A percentile compares a stretch with the other conserved stretches of the same genome.
These are phyloP conservation scores for Marchantia polymorpha DNA, from an alignment of 225 moss, liverwort and hornwort species.

Conservation along the genomic window DNA sequence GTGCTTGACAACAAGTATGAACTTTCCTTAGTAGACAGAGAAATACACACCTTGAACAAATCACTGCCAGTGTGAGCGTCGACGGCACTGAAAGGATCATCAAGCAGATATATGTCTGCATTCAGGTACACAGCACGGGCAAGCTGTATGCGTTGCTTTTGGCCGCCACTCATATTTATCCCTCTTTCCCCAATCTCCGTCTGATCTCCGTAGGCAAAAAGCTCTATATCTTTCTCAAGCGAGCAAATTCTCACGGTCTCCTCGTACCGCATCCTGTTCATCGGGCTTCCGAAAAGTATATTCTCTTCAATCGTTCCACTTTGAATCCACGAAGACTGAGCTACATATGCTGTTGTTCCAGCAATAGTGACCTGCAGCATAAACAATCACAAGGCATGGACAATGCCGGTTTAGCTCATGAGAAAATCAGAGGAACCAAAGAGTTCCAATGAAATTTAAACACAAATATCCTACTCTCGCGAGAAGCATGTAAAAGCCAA, in stretches of 20 bases:
- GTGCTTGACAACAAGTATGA: not conserved
- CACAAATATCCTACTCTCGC: too few relatives aligned
- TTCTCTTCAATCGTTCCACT: conserved; percentile 57
- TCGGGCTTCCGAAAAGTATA: conserved; percentile 51
- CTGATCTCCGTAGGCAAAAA: conserved; percentile 63
- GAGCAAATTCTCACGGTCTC: conserved; percentile 61
- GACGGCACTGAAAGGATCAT: conserved; percentile 76
- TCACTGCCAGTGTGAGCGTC: conserved; percentile 49
- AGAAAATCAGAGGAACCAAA: too few relatives aligned
- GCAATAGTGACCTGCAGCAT: conserved; percentile 41
- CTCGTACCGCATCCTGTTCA: conserved; percentile 57
- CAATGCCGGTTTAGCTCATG: not conserved
- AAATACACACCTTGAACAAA: conserved; percentile 37
- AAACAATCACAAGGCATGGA: not conserved
- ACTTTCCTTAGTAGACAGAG: not conserved
- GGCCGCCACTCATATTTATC: conserved; percentile 88
- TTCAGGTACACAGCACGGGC: conserved; percentile 86
- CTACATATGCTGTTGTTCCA: conserved; percentile 54
- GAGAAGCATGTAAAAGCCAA: too few relatives aligned
- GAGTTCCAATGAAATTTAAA: too few relatives aligned
- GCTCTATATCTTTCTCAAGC: conserved; percentile 67
- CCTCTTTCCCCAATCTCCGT: conserved; percentile 90
- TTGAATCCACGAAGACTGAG: conserved; percentile 65
- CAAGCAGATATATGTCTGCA: conserved; percentile 75
- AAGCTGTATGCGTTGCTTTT: conserved; percentile 93